A percentile compares a stretch with the other conserved stretches of the same genome.
phyloP scores from a whole-genome alignment of 2,329 filamentous ascomycete species.

The Lachnum nothofagi region DNA sequence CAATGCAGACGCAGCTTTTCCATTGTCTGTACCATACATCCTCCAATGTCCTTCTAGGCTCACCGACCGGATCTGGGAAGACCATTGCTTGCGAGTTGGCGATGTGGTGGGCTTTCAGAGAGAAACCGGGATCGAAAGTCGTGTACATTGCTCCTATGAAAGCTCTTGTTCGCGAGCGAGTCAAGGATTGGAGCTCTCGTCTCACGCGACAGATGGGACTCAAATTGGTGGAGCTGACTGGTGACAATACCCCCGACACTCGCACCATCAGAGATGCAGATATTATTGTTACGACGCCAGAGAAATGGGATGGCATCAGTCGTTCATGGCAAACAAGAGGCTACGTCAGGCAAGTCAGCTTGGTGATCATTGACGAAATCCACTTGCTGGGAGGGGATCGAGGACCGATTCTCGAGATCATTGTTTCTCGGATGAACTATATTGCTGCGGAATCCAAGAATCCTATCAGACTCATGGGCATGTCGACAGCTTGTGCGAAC shows the following conservation, averaged over 20 bases:
- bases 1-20: constrained; percentile 99
- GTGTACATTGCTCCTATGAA: constrained; percentile 99
- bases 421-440: constrained; percentile 93
- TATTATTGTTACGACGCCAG: constrained; percentile 97
- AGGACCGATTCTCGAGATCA: constrained; percentile 96
- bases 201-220: constrained; percentile 78
- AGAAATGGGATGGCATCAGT: constrained; percentile 99
- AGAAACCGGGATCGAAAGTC: constrained; percentile 90
- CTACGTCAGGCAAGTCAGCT: constrained; percentile 88
- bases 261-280: constrained; percentile 92
- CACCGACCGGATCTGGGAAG: constrained; percentile 94
- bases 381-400: constrained; percentile 94
- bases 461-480: constrained; percentile 85
- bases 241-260: constrained; percentile 96
- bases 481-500: constrained; percentile 98
- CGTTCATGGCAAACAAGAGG: constrained; percentile 91
- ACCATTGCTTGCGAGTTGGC: constrained; percentile 92
- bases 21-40: constrained; percentile 91
- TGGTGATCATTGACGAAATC: constrained; percentile 98
- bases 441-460: constrained; percentile 91
- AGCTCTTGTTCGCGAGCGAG: constrained; percentile 89
- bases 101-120: constrained; percentile 99
- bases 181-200: constrained; percentile 86
- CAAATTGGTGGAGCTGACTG: constrained; percentile 90
- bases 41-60: constrained; percentile 88